Percentiles rank a stretch among this genome's conserved stretches.
phyloP scores from a whole-genome alignment of 495 filamentous ascomycete genomes.

The Podospora bellae-mahoneyi region DNA sequence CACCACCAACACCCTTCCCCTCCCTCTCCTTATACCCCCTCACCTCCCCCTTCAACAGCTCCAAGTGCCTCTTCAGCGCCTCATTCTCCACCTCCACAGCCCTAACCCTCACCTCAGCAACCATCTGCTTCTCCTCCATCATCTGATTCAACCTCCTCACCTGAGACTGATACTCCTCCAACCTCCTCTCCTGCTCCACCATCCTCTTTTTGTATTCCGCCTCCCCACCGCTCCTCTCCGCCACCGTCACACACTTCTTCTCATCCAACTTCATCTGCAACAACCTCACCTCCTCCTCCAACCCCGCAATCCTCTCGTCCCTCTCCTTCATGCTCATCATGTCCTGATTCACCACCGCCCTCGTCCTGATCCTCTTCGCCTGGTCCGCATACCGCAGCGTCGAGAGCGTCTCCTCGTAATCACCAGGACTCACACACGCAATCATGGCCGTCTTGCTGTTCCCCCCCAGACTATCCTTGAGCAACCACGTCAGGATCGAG shows the following conservation, averaged over 20 bases:
- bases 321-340: conserved; percentile 80
- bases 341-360: conserved; percentile 93
- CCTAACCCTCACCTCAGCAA: conserved; percentile 87
- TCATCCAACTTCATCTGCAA: conserved; percentile 71
- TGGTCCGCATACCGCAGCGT: conserved; percentile 97
- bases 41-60: conserved; percentile 77
- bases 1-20: conserved; percentile 27
- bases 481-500: conserved; percentile 93
- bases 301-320: conserved; percentile 87
- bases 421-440: conserved; percentile 88
- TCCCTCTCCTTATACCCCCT: conserved; percentile 72
- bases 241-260: conserved; percentile 45
- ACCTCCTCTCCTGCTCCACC: conserved; percentile 55
- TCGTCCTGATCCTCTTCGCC: conserved; percentile 95
- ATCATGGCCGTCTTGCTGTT: conserved; percentile 99
- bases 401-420: conserved; percentile 96
- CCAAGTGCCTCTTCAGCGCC: conserved; percentile 77
- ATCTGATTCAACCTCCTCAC: conserved; percentile 83
- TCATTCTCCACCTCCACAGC: conserved; percentile 86
- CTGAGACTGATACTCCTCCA: conserved; percentile 89
- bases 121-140: conserved; percentile 87
- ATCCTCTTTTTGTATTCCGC: conserved; percentile 91
- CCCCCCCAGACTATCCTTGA: conserved; percentile 92
- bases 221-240: conserved; percentile 64
- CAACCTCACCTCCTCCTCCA: conserved; percentile 86